Evolutionary conservation across 192 early-diverging fungal genomes (phyloP).

Genomic region (Kickxella alabastrina): DNA sequence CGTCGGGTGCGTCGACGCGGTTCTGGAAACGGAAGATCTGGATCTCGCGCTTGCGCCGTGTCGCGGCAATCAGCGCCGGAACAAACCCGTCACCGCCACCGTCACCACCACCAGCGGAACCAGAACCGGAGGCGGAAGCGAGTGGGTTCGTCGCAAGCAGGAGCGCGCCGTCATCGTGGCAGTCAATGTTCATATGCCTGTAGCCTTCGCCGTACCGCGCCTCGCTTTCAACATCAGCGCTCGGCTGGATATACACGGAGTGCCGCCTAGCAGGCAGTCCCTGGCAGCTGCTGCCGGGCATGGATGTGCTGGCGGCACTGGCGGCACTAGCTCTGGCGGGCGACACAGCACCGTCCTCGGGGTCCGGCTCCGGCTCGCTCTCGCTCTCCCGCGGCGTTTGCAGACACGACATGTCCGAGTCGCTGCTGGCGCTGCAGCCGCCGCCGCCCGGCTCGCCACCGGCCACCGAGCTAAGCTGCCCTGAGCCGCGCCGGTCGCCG

Average conservation of each 20-base stretch:
- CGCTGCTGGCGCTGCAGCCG: slow-evolving; percentile 29
- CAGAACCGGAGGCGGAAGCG: no score
- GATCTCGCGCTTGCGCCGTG: slow-evolving; percentile 48
- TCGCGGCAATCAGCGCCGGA: slow-evolving; percentile 40
- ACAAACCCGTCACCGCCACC: slow-evolving; percentile 49
- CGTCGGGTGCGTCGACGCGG: slow-evolving; percentile 31
- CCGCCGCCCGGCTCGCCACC: slow-evolving; percentile 8
- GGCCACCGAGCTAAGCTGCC: neutral
- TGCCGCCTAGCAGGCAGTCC: no score
- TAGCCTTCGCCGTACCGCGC: slow-evolving; percentile 49
- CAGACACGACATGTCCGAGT: slow-evolving; percentile 34
- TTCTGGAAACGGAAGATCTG: slow-evolving; percentile 45
- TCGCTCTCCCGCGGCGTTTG: slow-evolving; percentile 37
- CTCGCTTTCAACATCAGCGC: slow-evolving; percentile 24
- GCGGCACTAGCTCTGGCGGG: slow-evolving; percentile 4
- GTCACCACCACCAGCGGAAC: no score
- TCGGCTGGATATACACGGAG: slow-evolving; percentile 41
- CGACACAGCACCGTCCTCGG: neutral
- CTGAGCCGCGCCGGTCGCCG: neutral
- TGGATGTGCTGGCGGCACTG: slow-evolving; percentile 16
- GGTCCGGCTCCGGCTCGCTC: neutral
- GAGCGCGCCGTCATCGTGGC: slow-evolving; percentile 39
- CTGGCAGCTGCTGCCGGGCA: slow-evolving; percentile 6
- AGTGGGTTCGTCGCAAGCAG: slow-evolving; percentile 20
- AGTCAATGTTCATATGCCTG: slow-evolving; percentile 39